Evolutionary conservation across 306 rosid species (phyloP).

Genomic region (Inga leiocalycina): DNA sequence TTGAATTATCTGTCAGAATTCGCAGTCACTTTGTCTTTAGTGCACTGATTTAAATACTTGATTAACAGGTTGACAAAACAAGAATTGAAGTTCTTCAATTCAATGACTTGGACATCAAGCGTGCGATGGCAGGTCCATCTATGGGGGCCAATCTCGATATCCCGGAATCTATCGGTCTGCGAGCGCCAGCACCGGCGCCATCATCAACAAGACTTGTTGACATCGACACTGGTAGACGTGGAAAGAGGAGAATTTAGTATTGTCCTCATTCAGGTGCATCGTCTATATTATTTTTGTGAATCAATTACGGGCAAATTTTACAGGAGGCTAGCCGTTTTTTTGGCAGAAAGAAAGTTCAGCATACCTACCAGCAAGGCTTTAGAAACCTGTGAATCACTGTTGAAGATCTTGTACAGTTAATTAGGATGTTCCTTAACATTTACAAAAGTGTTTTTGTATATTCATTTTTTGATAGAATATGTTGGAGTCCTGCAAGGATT

Average conservation of each 20-base stretch:
- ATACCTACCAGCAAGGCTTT: conserved; percentile 30
- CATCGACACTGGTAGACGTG: conserved; percentile 64
- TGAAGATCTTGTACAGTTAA: conserved; percentile 45
- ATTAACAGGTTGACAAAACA: conserved; percentile 67
- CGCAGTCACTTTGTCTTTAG: conserved; percentile 13
- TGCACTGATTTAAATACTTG: conserved; percentile 31
- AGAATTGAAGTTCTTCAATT: conserved; percentile 58
- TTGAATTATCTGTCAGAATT: conserved; percentile 14
- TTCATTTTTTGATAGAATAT: conserved; percentile 23
- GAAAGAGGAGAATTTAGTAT: conserved; percentile 72
- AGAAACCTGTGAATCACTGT: conserved; percentile 31
- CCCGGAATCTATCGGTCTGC: conserved; percentile 88
- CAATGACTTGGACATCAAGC: conserved; percentile 58
- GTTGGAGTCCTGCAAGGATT: conserved; percentile 25
- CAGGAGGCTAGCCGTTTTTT: conserved; percentile 26
- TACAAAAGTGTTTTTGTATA: conserved; percentile 13
- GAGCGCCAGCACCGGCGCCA: conserved; percentile 54
- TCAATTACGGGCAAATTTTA: conserved; percentile 19
- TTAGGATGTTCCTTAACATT: conserved; percentile 30
- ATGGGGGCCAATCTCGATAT: conserved; percentile 74
- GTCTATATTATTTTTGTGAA: conserved; percentile 28
- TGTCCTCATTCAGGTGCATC: conserved; percentile 32
- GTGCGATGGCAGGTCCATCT: conserved; percentile 56
- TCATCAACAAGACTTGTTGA: conserved; percentile 77
- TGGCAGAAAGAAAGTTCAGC: conserved; percentile 28